Percentiles rank a stretch among this genome's conserved stretches.
These are phyloP conservation scores for Cinchona pubescens DNA, from an alignment of 257 asterid species.

Conservation along the genomic window DNA sequence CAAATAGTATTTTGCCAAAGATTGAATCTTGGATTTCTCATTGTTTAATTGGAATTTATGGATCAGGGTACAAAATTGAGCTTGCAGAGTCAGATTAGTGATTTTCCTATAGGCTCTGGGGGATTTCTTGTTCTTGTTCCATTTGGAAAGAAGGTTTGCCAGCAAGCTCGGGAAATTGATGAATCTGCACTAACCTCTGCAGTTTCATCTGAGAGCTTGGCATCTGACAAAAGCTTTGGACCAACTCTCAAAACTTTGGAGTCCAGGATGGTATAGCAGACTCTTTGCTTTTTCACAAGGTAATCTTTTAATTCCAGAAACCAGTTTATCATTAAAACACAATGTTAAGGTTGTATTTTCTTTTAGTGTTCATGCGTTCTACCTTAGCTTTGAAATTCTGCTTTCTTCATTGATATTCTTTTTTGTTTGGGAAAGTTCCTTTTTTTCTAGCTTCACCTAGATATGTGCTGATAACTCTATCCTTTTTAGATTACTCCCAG, in stretches of 20 bases:
- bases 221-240: constrained; percentile 44
- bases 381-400: background rate
- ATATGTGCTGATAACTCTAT: background rate
- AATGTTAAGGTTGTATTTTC: too few species aligned
- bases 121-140: constrained; percentile 78
- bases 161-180: constrained; percentile 32
- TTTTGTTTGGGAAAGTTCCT: background rate
- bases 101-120: constrained; percentile 37
- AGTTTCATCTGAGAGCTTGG: constrained; percentile 24
- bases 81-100: constrained; percentile 50
- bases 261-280: constrained; percentile 40
- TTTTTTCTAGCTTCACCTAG: background rate
- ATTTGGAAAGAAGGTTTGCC: constrained; percentile 51
- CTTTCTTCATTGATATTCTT: background rate
- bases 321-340: too few species aligned
- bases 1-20: background rate
- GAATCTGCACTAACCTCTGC: constrained; percentile 30
- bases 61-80: constrained; percentile 72
- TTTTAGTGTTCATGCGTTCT: too few species aligned
- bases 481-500: background rate
- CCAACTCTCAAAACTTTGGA: constrained; percentile 49
- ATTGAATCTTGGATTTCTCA: background rate
- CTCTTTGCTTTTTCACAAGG: constrained; percentile 73
- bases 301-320: constrained; percentile 24
- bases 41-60: constrained; percentile 7